Base-by-base conservation (phyloP, 1,284 basidiomycete genomes). In the Ceratobasidium sp. region DNA sequence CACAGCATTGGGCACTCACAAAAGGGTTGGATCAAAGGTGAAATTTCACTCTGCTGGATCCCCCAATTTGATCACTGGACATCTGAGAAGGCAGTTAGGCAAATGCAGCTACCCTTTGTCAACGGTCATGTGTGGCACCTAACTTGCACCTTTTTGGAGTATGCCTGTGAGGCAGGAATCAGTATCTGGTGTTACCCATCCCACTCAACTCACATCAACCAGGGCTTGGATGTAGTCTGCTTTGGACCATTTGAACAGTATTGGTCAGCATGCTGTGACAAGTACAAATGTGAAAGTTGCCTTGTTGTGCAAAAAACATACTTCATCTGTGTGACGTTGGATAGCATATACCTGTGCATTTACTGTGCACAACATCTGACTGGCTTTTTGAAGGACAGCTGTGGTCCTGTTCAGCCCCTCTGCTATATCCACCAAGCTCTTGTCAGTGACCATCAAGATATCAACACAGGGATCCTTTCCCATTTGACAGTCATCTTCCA, bases 81-180 rank as follows among this genome's bases (percentile, higher is more conserved):
- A 34, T 49, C 69, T 29, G 77, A 77, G 38, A 80, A 80, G 69
- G 78, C 78, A 10, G 64, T 31, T 22, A 77, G 78, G 27, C 13
- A 58, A 3, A 73, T 72, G 3, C 69, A 74, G 1, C 72, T 79
- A 27, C 75, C 82, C 2, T 45, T 81, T 6, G 68, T 82, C 25
- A 79, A 82, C 74, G 79, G 80, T 0, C 80, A 82, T 70, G 77
- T 74, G 55, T 82, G 80, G 0, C 81, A 83, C 69, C 78, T 78
- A 70, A 77, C 76, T 3, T 34, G 58, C 0, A 74, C 76, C 3
- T 73, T 83, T 68, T 73, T 82, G 4, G 57, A 78, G 0, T 79
- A 75, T 74, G 75, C 76, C 0, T 12, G 42, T 3, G 73, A 72
- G 13, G 71, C 78, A 68, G 78, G 79, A 35, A 80, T 83, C 69